These are phyloP conservation scores for Epichloe gansuensis DNA, from an alignment of 2,329 filamentous ascomycete species.

Conservation along the genomic window DNA sequence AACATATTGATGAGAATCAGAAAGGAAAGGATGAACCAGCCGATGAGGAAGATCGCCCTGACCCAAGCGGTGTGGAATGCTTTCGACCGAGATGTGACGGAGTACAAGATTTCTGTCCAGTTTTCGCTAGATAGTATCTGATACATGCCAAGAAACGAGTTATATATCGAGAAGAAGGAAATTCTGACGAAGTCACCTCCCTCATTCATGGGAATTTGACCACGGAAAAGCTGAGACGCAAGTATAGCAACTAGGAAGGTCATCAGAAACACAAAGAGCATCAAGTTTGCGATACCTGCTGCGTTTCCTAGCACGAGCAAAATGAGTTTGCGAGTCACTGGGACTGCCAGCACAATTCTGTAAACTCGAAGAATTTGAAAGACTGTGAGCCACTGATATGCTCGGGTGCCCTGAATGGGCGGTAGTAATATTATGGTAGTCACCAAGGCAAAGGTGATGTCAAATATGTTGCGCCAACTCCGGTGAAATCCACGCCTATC, in stretches of 20 bases:
- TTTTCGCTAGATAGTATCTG: slow-evolving; percentile 92
- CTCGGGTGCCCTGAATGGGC: slow-evolving; percentile 57
- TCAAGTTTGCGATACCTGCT: slow-evolving; percentile 82
- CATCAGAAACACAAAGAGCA: slow-evolving; percentile 91
- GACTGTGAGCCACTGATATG: slow-evolving; percentile 79
- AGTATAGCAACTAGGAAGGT: slow-evolving; percentile 92
- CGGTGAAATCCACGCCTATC: slow-evolving; percentile 75
- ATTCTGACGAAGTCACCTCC: slow-evolving; percentile 53
- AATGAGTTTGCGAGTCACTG: slow-evolving; percentile 79
- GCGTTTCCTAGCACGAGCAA: slow-evolving; percentile 82
- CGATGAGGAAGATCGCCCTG: slow-evolving; percentile 76
- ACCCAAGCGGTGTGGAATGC: slow-evolving; percentile 73
- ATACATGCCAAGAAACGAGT: slow-evolving; percentile 96
- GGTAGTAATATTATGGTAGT: slow-evolving; percentile 82
- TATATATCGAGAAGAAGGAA: slow-evolving; percentile 84
- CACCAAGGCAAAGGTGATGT: slow-evolving; percentile 66
- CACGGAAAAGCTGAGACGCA: slow-evolving; percentile 83
- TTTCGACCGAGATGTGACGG: slow-evolving; percentile 58
- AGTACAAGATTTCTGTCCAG: slow-evolving; percentile 84
- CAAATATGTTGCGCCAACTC: slow-evolving; percentile 64
- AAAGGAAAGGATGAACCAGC: slow-evolving; percentile 92
- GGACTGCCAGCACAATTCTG: slow-evolving; percentile 78
- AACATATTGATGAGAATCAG: slow-evolving; percentile 99
- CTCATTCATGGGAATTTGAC: slow-evolving; percentile 57
- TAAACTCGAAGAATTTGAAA: slow-evolving; percentile 93